Conservation (phyloP, 306 rosid genomes). For the Hippophae gyantsensis region DNA sequence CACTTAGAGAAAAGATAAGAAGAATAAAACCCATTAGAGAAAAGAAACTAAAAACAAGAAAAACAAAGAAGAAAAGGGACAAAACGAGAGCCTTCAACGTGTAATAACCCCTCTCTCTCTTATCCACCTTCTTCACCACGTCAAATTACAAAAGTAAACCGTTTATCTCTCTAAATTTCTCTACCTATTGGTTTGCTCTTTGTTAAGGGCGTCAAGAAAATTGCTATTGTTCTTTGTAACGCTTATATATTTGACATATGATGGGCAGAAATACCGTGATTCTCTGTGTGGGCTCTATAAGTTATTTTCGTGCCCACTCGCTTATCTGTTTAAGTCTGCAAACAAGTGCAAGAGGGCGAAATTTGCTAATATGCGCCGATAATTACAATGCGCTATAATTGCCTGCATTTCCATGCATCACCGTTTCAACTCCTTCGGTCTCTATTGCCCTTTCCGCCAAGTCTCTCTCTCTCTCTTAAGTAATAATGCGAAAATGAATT, state of each 20-base stretch:
- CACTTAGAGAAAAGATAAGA: too few relatives aligned
- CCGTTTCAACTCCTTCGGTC: conserved; percentile 1
- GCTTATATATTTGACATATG: neutral
- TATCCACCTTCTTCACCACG: conserved; percentile 1
- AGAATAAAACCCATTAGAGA: too few relatives aligned
- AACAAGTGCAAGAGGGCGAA: conserved; percentile 5
- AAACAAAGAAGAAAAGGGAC: neutral
- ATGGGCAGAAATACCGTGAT: too few relatives aligned
- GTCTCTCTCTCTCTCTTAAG: neutral
- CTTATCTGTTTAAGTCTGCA: neutral
- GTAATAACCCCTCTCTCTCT: conserved; percentile 1
- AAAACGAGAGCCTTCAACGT: neutral
- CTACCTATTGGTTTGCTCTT: neutral
- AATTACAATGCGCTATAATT: conserved; percentile 16
- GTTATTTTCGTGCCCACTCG: too few relatives aligned
- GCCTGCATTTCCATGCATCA: conserved; percentile 18
- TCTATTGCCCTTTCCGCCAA: conserved; percentile 10
- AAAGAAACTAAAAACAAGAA: too few relatives aligned
- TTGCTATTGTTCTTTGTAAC: neutral
- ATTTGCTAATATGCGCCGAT: conserved; percentile 31
- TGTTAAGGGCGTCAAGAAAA: neutral
- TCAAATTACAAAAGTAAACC: too few relatives aligned
- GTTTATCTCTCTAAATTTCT: neutral
- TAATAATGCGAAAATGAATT: too few relatives aligned
- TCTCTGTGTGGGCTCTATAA: too few relatives aligned